Conservation (phyloP, 2,329 filamentous ascomycete genomes). For the Fusarium chuoi region DNA sequence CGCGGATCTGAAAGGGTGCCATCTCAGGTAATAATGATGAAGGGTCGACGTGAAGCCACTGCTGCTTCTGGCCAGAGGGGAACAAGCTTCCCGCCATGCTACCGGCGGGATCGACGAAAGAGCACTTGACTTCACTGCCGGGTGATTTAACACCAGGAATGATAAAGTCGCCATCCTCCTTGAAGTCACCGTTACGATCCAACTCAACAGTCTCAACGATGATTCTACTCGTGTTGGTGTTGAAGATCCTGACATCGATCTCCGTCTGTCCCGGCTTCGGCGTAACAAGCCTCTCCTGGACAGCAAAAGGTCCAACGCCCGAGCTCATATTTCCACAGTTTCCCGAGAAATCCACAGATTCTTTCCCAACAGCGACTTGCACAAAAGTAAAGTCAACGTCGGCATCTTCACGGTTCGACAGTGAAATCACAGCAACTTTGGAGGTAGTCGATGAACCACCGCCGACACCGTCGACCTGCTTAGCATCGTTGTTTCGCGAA, state of each 20-base stretch:
- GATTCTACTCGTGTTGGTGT: slow-evolving; percentile 70
- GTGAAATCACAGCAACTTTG: slow-evolving; percentile 68
- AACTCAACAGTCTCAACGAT: slow-evolving; percentile 66
- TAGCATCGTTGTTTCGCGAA: slow-evolving; percentile 58
- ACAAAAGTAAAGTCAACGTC: slow-evolving; percentile 73
- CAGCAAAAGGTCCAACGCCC: slow-evolving; percentile 68
- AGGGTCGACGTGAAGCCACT: slow-evolving; percentile 49
- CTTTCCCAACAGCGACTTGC: slow-evolving; percentile 66
- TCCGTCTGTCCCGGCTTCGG: slow-evolving; percentile 39
- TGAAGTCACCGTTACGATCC: slow-evolving; percentile 56
- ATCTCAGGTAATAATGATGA: slow-evolving; percentile 30
- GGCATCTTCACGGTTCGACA: slow-evolving; percentile 51
- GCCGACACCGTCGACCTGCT: slow-evolving; percentile 72
- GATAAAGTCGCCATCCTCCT: slow-evolving; percentile 59
- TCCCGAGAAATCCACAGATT: slow-evolving; percentile 65
- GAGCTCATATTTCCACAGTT: slow-evolving; percentile 74
- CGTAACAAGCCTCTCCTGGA: slow-evolving; percentile 59
- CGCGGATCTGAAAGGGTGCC: slow-evolving; percentile 45
- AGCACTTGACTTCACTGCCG: slow-evolving; percentile 64
- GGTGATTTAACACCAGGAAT: slow-evolving; percentile 69
- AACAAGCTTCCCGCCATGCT: slow-evolving; percentile 68
- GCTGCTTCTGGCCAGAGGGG: slow-evolving; percentile 61
- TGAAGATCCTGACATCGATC: slow-evolving; percentile 60
- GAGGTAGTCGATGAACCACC: slow-evolving; percentile 69
- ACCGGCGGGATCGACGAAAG: slow-evolving; percentile 68